These are phyloP conservation scores for Leonotis leonurus DNA, from an alignment of 257 asterid species.

Conservation along the genomic window DNA sequence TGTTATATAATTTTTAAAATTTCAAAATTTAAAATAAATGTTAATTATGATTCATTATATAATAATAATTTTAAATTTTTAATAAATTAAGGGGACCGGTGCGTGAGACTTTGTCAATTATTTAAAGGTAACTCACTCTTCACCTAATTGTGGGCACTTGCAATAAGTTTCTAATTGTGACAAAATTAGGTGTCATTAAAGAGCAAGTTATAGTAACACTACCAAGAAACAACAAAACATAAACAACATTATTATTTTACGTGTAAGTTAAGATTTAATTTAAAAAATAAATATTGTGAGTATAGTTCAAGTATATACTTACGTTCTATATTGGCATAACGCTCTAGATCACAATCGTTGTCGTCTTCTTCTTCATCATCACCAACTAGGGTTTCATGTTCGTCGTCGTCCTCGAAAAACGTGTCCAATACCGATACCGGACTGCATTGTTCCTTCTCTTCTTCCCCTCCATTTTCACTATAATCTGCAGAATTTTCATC, in stretches of 20 bases:
- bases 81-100: too few relatives aligned
- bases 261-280: not conserved
- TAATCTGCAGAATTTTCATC: too few relatives aligned
- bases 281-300: not conserved
- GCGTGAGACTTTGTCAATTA: too few relatives aligned
- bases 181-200: not conserved
- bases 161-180: not conserved
- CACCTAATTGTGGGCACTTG: not conserved
- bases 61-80: too few relatives aligned
- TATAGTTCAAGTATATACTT: conserved; percentile 4
- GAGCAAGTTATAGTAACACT: not conserved
- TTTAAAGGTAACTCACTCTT: too few relatives aligned
- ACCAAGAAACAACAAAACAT: not conserved
- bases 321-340: conserved; percentile 61
- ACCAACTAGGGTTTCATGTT: conserved; percentile 17
- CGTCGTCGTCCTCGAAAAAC: conserved; percentile 54
- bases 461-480: conserved; percentile 32
- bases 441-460: conserved; percentile 71
- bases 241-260: not conserved
- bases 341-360: conserved; percentile 31
- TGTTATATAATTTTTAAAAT: too few relatives aligned
- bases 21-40: too few relatives aligned
- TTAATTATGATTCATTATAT: too few relatives aligned
- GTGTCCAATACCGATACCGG: conserved; percentile 72
- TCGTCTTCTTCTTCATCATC: conserved; percentile 31